phyloP scores from a whole-genome alignment of 305 asterid genomes.

The Fraxinus sp. region DNA sequence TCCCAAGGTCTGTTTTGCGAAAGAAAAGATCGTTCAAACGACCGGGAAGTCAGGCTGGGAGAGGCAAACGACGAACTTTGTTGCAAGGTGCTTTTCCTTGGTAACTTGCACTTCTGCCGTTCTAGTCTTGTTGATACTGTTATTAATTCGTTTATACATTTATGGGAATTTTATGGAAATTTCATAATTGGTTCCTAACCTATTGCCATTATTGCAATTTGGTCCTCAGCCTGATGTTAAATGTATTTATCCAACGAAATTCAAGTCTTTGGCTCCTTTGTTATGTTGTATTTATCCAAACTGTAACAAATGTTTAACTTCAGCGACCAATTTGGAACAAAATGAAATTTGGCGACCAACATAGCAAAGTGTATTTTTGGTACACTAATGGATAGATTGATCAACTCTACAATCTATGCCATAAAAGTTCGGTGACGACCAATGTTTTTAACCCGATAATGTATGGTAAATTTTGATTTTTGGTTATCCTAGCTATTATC shows the following conservation, averaged over 20 bases:
- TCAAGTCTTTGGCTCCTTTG: not conserved
- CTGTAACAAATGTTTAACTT: not conserved
- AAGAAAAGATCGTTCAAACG: slow-evolving; percentile 56
- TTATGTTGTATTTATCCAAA: not conserved
- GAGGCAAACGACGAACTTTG: slow-evolving; percentile 38
- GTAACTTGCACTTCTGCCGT: not conserved
- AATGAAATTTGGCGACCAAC: not conserved
- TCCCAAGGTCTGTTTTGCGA: slow-evolving; percentile 39
- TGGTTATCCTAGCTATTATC: not conserved
- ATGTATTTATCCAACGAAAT: not conserved
- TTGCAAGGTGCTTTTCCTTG: slow-evolving; percentile 32
- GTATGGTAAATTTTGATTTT: not conserved
- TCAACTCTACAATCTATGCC: not conserved
- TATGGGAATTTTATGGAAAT: not conserved
- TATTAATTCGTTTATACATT: not conserved
- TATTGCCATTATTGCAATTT: not conserved
- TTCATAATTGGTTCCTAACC: not conserved
- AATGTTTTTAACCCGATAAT: not conserved
- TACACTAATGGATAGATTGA: not conserved
- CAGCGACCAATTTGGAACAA: not conserved
- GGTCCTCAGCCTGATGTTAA: not conserved
- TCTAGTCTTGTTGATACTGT: not conserved
- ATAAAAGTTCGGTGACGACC: not conserved
- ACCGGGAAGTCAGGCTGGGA: slow-evolving; percentile 37
- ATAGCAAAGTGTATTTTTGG: not conserved